Conservation (phyloP, 768 basidiomycete species). For the Dioszegia hungarica region DNA sequence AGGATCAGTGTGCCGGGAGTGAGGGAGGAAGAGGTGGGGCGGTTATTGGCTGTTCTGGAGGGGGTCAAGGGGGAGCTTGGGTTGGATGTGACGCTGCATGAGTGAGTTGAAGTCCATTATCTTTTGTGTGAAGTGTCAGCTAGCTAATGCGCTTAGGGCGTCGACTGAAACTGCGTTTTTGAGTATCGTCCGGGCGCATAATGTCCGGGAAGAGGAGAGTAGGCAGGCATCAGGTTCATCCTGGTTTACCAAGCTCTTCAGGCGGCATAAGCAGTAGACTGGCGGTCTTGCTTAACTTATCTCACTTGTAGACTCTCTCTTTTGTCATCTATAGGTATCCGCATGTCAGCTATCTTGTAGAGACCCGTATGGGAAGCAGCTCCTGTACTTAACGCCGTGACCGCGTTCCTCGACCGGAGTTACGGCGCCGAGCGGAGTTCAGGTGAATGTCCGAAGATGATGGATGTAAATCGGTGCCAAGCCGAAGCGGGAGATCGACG, state of each 20-base stretch:
- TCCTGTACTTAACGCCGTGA: background rate
- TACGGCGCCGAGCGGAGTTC: no score
- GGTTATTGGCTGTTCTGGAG: constrained; percentile 14
- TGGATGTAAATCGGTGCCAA: no score
- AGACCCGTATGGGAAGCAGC: no score
- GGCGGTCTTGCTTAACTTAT: no score
- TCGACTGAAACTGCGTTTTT: constrained; percentile 37
- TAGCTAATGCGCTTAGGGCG: constrained; percentile 13
- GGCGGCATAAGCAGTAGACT: background rate
- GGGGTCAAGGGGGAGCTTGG: constrained; percentile 12
- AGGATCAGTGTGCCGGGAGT: constrained; percentile 25
- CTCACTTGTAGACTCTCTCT: no score
- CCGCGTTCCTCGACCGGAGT: no score
- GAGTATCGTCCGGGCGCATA: constrained; percentile 28
- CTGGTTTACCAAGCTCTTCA: constrained; percentile 5
- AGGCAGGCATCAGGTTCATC: constrained; percentile 1
- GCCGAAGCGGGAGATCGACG: no score
- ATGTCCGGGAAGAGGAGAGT: constrained; percentile 28
- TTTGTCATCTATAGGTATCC: no score
- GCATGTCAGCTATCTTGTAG: no score
- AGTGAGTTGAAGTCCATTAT: constrained; percentile 19
- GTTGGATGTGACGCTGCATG: constrained; percentile 23
- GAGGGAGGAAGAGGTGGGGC: constrained; percentile 17
- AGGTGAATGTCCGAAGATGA: no score
- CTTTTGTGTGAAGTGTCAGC: background rate